phyloP scores from a whole-genome alignment of 2,329 filamentous ascomycete species.

The Sodiomyces alkalinus region DNA sequence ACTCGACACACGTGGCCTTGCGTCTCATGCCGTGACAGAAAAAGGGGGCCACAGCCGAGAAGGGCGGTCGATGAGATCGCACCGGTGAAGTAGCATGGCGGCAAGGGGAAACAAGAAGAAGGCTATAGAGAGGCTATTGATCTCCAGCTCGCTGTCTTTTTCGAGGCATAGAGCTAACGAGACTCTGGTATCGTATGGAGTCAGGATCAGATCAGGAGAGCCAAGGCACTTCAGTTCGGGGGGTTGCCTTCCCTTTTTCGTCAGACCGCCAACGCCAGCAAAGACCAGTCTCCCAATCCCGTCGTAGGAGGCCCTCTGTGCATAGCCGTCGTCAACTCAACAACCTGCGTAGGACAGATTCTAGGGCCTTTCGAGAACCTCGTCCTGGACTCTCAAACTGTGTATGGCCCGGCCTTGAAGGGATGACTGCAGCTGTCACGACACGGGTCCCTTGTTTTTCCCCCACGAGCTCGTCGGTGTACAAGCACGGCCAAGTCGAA shows the following conservation, averaged over 20 bases:
- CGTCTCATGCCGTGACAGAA: constrained; percentile 11
- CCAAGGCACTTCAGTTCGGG: too few species aligned
- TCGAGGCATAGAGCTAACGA: too few species aligned
- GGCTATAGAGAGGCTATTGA: neutral
- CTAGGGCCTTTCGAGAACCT: constrained; percentile 25
- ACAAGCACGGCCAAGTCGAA: constrained; percentile 19
- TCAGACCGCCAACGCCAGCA: constrained; percentile 10
- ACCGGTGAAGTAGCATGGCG: too few species aligned
- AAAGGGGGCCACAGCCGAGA: constrained; percentile 2
- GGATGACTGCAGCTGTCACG: constrained; percentile 24
- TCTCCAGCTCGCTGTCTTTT: neutral
- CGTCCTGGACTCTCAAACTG: constrained; percentile 8
- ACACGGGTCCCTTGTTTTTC: constrained; percentile 17
- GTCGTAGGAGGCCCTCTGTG: constrained; percentile 17
- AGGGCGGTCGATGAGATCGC: neutral
- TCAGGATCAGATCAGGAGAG: constrained; percentile 1
- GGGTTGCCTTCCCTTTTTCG: constrained; percentile 1
- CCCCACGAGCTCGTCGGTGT: constrained; percentile 20
- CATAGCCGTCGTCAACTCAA: constrained; percentile 14
- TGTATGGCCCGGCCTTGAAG: constrained; percentile 15
- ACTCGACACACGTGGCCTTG: constrained; percentile 40
- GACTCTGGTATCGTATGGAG: too few species aligned
- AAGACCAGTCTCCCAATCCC: constrained; percentile 6
- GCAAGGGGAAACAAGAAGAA: neutral
- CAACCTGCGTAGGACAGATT: constrained; percentile 14